Percentiles rank a stretch among this genome's conserved stretches.
Evolutionary conservation across 176 grass and related monocot species (phyloP).

Genomic region (Puccinellia tenuiflora): DNA sequence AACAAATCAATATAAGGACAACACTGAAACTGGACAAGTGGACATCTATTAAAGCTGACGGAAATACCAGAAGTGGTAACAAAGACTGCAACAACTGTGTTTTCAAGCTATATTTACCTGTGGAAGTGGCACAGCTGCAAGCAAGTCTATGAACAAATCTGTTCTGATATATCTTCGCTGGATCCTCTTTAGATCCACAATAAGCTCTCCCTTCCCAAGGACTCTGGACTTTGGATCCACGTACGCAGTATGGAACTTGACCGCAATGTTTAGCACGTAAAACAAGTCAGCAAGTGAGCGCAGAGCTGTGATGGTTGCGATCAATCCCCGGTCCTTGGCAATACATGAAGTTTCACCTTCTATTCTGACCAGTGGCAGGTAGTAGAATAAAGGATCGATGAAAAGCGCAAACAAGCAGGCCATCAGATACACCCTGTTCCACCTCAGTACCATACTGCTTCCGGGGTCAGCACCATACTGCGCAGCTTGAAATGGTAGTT

Average conservation of each 20-base stretch:
- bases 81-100: background rate
- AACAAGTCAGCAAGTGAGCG: constrained; percentile 65
- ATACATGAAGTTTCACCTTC: constrained; percentile 22
- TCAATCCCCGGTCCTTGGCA: constrained; percentile 40
- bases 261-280: constrained; percentile 63
- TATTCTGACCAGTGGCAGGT: constrained; percentile 37
- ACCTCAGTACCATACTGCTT: constrained; percentile 47
- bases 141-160: constrained; percentile 61
- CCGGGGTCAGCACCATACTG: constrained; percentile 57
- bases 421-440: constrained; percentile 73
- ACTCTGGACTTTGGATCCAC: constrained; percentile 64
- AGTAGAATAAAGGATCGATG: constrained; percentile 82
- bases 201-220: constrained; percentile 76
- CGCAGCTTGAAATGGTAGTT: constrained; percentile 36
- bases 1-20: background rate
- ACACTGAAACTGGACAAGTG: background rate
- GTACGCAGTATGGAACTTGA: constrained; percentile 85
- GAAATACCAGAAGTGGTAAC: background rate
- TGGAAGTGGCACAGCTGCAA: constrained; percentile 70
- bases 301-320: constrained; percentile 41
- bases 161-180: constrained; percentile 50
- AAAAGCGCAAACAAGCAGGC: constrained; percentile 72
- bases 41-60: background rate
- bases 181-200: constrained; percentile 62
- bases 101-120: constrained; percentile 35